Conservation (phyloP, 192 early-diverging fungal species). For the Coemansia erecta region DNA sequence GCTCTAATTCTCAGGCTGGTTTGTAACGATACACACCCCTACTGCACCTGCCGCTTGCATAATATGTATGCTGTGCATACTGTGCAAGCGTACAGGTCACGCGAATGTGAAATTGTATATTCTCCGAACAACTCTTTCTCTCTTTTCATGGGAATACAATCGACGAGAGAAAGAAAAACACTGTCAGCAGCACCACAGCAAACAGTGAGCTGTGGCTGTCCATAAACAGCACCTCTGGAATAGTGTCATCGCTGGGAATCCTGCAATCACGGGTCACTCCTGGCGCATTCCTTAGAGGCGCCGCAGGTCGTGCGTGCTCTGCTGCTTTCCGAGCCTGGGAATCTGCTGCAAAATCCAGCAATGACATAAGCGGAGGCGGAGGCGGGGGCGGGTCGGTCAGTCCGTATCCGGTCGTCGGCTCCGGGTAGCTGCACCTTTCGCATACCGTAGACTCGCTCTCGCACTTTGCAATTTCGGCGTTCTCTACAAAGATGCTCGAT, state of each 20-base stretch:
- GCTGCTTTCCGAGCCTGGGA: not conserved
- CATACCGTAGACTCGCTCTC: constrained; percentile 22
- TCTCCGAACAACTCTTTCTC: not conserved
- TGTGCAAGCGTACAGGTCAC: too few relatives aligned
- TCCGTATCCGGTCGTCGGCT: not conserved
- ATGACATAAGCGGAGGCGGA: too few relatives aligned
- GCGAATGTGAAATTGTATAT: not conserved
- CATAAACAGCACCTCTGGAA: not conserved
- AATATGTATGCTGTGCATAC: too few relatives aligned
- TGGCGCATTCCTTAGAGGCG: too few relatives aligned
- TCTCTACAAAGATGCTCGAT: not conserved
- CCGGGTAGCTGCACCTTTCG: not conserved
- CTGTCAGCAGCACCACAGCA: constrained; percentile 10
- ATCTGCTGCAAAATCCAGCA: not conserved
- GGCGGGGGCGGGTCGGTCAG: not conserved
- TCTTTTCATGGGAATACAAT: constrained; percentile 10
- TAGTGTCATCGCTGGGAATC: not conserved
- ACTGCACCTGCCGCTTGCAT: too few relatives aligned
- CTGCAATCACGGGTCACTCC: not conserved
- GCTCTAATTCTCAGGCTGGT: too few relatives aligned
- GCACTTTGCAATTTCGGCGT: constrained; percentile 2
- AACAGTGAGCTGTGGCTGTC: constrained; percentile 20
- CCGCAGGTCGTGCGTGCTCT: not conserved
- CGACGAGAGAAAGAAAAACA: constrained; percentile 18
- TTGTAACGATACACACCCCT: too few relatives aligned